Evolutionary conservation across 345 rosid genomes (phyloP).

Genomic region (Pugionium cornutum): DNA sequence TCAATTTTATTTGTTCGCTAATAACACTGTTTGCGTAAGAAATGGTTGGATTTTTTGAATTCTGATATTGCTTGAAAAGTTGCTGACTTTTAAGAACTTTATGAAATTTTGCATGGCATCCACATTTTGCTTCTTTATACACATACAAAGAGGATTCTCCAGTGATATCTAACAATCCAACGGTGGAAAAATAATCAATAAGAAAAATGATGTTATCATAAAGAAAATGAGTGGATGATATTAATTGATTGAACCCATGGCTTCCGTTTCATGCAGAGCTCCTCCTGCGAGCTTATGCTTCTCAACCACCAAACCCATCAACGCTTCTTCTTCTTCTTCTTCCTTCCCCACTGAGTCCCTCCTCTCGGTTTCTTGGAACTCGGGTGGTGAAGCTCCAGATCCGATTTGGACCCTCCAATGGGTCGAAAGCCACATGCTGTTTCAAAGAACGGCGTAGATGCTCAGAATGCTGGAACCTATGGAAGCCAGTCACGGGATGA

Average conservation of each 20-base stretch:
- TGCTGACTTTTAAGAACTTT: not conserved
- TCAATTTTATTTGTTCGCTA: not conserved
- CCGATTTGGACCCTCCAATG: slow-evolving; percentile 69
- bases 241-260: slow-evolving; percentile 40
- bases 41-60: slow-evolving; percentile 20
- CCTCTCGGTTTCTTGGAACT: slow-evolving; percentile 61
- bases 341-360: slow-evolving; percentile 34
- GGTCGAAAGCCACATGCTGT: slow-evolving; percentile 72
- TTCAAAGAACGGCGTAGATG: slow-evolving; percentile 91
- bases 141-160: slow-evolving; percentile 13
- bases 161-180: slow-evolving; percentile 47
- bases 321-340: slow-evolving; percentile 36
- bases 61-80: slow-evolving; percentile 2
- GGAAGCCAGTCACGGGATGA: slow-evolving; percentile 89
- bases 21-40: not conserved
- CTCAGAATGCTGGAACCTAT: slow-evolving; percentile 93
- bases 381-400: slow-evolving; percentile 33
- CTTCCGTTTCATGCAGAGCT: slow-evolving; percentile 47
- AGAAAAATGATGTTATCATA: slow-evolving; percentile 27
- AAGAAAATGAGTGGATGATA: slow-evolving; percentile 29
- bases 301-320: slow-evolving; percentile 41
- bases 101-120: not conserved
- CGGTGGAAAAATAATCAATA: slow-evolving; percentile 34
- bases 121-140: too few relatives aligned
- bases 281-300: slow-evolving; percentile 33